These are phyloP conservation scores for Emericellopsis terricola DNA, from an alignment of 495 filamentous ascomycete species.

Conservation along the genomic window DNA sequence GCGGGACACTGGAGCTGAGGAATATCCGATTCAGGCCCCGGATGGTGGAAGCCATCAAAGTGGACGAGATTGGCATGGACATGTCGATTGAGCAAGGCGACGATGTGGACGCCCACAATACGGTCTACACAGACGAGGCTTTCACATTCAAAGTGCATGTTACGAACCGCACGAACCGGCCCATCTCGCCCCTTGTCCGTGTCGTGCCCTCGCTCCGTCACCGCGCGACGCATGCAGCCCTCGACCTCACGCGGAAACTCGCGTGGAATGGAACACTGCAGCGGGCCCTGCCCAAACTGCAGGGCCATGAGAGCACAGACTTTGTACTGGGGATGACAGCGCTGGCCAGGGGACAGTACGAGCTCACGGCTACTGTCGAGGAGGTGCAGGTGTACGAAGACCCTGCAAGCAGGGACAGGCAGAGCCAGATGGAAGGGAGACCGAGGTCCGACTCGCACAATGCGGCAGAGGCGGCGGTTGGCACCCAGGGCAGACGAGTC, in stretches of 20 bases:
- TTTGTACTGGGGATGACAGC: conserved; percentile 47
- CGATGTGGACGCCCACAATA: conserved; percentile 4
- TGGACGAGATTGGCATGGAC: conserved; percentile 62
- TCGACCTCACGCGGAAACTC: conserved; percentile 70
- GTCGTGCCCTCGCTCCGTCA: conserved; percentile 61
- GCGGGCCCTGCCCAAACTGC: conserved; percentile 43
- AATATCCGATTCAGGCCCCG: conserved; percentile 49
- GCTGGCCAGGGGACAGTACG: conserved; percentile 65
- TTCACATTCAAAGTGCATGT: conserved; percentile 48
- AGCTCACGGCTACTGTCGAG: conserved; percentile 65
- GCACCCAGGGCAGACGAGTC: conserved; percentile 44
- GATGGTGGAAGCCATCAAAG: conserved; percentile 69
- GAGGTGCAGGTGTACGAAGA: conserved; percentile 38
- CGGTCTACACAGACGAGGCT: conserved; percentile 44
- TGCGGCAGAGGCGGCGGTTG: conserved; percentile 33
- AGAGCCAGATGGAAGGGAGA: conserved; percentile 17
- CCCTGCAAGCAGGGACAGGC: conserved; percentile 5
- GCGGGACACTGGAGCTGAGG: conserved; percentile 59
- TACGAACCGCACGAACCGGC: conserved; percentile 48
- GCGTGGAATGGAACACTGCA: conserved; percentile 76
- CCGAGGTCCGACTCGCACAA: conserved; percentile 31
- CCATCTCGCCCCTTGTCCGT: conserved; percentile 56
- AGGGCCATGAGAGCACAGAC: conserved; percentile 32
- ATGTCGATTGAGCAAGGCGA: conserved; percentile 28
- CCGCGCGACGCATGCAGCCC: conserved; percentile 51